A percentile compares a stretch with the other conserved stretches of the same genome.
Conservation (phyloP, 2,329 filamentous ascomycete species). For the Ophiostoma sp. region DNA sequence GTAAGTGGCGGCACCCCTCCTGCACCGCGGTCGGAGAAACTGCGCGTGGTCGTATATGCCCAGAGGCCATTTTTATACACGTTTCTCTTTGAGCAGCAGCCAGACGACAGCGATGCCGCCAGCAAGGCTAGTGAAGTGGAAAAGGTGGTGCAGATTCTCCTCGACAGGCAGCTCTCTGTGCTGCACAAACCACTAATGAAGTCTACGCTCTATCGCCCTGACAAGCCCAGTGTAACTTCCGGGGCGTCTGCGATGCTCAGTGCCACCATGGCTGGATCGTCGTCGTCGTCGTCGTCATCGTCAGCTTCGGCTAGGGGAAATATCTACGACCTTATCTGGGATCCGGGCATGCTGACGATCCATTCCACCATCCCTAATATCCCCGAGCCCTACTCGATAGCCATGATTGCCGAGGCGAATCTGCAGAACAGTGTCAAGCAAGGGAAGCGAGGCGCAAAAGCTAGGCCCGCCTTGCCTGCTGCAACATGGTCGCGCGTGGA, state of each 20-base stretch:
- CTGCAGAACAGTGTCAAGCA: neutral
- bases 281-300: neutral
- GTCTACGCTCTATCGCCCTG: constrained; percentile 54
- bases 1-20: neutral
- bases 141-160: constrained; percentile 18
- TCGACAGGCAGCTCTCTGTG: constrained; percentile 48
- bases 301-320: constrained; percentile 30
- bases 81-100: constrained; percentile 64
- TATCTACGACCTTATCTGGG: constrained; percentile 61
- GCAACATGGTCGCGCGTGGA: constrained; percentile 54
- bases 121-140: neutral
- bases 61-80: constrained; percentile 72
- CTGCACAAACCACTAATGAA: constrained; percentile 51
- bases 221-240: constrained; percentile 39
- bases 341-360: constrained; percentile 50
- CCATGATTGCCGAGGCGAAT: constrained; percentile 4
- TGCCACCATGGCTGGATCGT: neutral
- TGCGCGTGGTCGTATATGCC: constrained; percentile 68
- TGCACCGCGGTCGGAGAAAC: constrained; percentile 46
- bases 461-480: neutral
- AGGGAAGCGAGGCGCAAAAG: neutral
- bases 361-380: constrained; percentile 64
- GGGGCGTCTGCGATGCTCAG: constrained; percentile 19
- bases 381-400: constrained; percentile 41
- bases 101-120: constrained; percentile 25